Evolutionary conservation across 768 basidiomycete genomes (phyloP).

Genomic region (Lactifluus rugatus): DNA sequence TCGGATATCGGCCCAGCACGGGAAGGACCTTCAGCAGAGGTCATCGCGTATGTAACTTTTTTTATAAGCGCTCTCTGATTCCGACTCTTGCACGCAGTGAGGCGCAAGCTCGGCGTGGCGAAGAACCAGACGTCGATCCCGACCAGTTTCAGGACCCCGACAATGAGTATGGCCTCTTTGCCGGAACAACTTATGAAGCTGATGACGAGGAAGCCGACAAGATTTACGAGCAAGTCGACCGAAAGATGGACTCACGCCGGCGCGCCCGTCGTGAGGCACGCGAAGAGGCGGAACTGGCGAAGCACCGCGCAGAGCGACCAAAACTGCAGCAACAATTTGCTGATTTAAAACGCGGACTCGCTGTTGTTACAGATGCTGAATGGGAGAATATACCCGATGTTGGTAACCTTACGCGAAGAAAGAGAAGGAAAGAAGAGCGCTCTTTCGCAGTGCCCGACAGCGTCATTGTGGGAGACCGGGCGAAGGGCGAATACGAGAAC

Average conservation of each 20-base stretch:
- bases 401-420: conserved; percentile 88
- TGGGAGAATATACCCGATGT: conserved; percentile 97
- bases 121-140: conserved; percentile 80
- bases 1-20: conserved; percentile 98
- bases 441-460: conserved; percentile 90
- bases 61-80: conserved; percentile 24
- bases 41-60: conserved; percentile 56
- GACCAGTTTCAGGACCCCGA: conserved; percentile 96
- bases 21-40: conserved; percentile 89
- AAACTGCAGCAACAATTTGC: conserved; percentile 96
- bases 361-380: conserved; percentile 79
- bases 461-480: conserved; percentile 77
- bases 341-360: conserved; percentile 85
- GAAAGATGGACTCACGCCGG: conserved; percentile 81
- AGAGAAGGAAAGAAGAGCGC: conserved; percentile 76
- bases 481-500: conserved; percentile 67
- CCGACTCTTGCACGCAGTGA: conserved; percentile 41
- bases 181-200: conserved; percentile 90
- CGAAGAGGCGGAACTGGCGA: conserved; percentile 63
- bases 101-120: conserved; percentile 76
- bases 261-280: conserved; percentile 68
- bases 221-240: conserved; percentile 89
- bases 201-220: conserved; percentile 97
- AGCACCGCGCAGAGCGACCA: conserved; percentile 77
- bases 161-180: conserved; percentile 92